A percentile compares a stretch with the other conserved stretches of the same genome.
These are phyloP conservation scores for Penicillium argentinense DNA, from an alignment of 495 filamentous ascomycete species.

Conservation along the genomic window DNA sequence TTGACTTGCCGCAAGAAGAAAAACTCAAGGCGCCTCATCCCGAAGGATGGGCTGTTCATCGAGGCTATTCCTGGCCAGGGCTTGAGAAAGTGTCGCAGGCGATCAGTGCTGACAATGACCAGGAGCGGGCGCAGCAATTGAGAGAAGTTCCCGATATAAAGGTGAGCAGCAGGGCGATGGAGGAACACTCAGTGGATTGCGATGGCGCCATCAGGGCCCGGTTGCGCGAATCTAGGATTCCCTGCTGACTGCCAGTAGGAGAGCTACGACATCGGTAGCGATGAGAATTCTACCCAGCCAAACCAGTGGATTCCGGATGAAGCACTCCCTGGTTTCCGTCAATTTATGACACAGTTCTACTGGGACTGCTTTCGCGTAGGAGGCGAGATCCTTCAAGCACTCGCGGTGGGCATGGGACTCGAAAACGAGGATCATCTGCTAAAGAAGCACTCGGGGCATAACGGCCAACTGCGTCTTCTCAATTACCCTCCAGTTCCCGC, in stretches of 20 bases:
- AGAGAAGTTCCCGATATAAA: slow-evolving; percentile 40
- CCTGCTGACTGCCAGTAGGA: slow-evolving; percentile 41
- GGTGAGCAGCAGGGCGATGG: slow-evolving; percentile 25
- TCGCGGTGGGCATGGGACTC: slow-evolving; percentile 51
- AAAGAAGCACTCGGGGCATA: slow-evolving; percentile 53
- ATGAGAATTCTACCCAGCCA: slow-evolving; percentile 52
- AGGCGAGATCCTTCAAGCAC: slow-evolving; percentile 50
- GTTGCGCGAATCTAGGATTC: neutral
- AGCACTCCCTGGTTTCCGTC: slow-evolving; percentile 57
- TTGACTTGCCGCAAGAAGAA: slow-evolving; percentile 41
- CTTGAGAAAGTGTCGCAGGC: slow-evolving; percentile 65
- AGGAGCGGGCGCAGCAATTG: slow-evolving; percentile 28
- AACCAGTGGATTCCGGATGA: slow-evolving; percentile 66
- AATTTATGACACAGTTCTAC: slow-evolving; percentile 59
- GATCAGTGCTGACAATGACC: slow-evolving; percentile 46
- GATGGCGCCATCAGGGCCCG: too few relatives aligned
- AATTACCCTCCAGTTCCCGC: slow-evolving; percentile 63
- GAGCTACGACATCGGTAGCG: slow-evolving; percentile 66
- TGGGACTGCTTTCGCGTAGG: slow-evolving; percentile 47
- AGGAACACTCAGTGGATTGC: too few relatives aligned
- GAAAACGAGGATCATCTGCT: slow-evolving; percentile 52
- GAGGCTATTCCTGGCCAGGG: slow-evolving; percentile 66
- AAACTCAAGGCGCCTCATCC: slow-evolving; percentile 63
- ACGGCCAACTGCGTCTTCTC: slow-evolving; percentile 63
- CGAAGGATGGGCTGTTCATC: slow-evolving; percentile 52